Conservation (phyloP, 768 basidiomycete species). For the Boletus pseudo-olivaceus region DNA sequence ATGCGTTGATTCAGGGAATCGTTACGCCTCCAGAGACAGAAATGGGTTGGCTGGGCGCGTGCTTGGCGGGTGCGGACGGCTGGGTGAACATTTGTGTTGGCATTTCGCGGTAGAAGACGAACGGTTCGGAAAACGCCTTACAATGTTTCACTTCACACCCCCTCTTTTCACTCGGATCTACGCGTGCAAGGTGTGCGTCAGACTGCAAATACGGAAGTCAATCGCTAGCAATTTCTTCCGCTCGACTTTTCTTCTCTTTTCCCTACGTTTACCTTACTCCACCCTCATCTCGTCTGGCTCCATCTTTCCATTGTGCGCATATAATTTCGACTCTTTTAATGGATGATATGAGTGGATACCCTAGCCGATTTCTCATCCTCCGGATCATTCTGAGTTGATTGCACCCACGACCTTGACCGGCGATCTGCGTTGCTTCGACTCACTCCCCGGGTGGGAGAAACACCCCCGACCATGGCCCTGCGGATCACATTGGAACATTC, state of each 20-base stretch:
- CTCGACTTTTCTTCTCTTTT: neutral
- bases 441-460: neutral
- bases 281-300: neutral
- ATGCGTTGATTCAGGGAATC: slow-evolving; percentile 83
- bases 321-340: slow-evolving; percentile 15
- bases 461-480: neutral
- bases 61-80: slow-evolving; percentile 89
- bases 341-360: slow-evolving; percentile 10
- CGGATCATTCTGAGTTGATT: neutral
- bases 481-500: neutral
- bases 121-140: neutral
- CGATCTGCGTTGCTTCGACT: neutral
- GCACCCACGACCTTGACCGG: neutral
- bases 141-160: neutral
- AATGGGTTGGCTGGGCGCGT: slow-evolving; percentile 91
- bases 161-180: neutral
- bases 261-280: slow-evolving; percentile 5
- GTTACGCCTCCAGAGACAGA: slow-evolving; percentile 80
- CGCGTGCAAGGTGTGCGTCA: neutral
- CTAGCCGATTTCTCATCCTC: neutral
- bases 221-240: neutral
- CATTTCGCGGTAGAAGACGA: slow-evolving; percentile 32
- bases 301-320: slow-evolving; percentile 5
- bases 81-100: slow-evolving; percentile 92
- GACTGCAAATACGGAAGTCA: neutral